phyloP scores from a whole-genome alignment of 495 filamentous ascomycete species.

The Sporormia fimetaria region DNA sequence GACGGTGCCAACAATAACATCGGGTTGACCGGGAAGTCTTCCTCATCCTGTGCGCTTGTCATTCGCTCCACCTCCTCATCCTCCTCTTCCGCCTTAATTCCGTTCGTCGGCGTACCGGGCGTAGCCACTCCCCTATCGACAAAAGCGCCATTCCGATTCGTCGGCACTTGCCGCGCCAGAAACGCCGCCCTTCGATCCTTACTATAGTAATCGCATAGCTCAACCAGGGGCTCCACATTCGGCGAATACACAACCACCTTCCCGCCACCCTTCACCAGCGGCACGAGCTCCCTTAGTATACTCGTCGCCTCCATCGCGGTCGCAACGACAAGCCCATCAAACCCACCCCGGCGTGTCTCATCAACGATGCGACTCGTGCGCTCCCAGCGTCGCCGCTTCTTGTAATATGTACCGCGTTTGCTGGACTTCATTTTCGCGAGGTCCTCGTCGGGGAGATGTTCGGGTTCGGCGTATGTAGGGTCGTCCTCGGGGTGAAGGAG shows the following conservation, averaged over 20 bases:
- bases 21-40: slow-evolving; percentile 71
- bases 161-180: slow-evolving; percentile 29
- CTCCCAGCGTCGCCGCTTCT: slow-evolving; percentile 75
- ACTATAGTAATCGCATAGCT: slow-evolving; percentile 69
- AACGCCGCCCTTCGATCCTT: slow-evolving; percentile 64
- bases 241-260: slow-evolving; percentile 76
- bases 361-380: slow-evolving; percentile 56
- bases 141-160: slow-evolving; percentile 1
- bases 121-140: too few relatives aligned
- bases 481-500: slow-evolving; percentile 64
- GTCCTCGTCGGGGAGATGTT: slow-evolving; percentile 40
- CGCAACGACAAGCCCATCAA: slow-evolving; percentile 73
- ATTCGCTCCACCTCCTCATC: slow-evolving; percentile 4
- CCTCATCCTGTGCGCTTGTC: slow-evolving; percentile 27
- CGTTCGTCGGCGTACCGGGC: slow-evolving; percentile 10
- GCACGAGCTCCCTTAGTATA: slow-evolving; percentile 60
- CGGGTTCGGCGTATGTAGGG: slow-evolving; percentile 53
- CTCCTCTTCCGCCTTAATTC: slow-evolving; percentile 4
- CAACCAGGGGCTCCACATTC: slow-evolving; percentile 60
- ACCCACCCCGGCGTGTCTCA: slow-evolving; percentile 59
- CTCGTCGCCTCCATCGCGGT: slow-evolving; percentile 67
- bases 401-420: slow-evolving; percentile 68
- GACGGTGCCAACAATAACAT: slow-evolving; percentile 66
- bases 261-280: slow-evolving; percentile 70
- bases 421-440: slow-evolving; percentile 59